phyloP scores from a whole-genome alignment of 306 rosid genomes.

The Quercus gilva region DNA sequence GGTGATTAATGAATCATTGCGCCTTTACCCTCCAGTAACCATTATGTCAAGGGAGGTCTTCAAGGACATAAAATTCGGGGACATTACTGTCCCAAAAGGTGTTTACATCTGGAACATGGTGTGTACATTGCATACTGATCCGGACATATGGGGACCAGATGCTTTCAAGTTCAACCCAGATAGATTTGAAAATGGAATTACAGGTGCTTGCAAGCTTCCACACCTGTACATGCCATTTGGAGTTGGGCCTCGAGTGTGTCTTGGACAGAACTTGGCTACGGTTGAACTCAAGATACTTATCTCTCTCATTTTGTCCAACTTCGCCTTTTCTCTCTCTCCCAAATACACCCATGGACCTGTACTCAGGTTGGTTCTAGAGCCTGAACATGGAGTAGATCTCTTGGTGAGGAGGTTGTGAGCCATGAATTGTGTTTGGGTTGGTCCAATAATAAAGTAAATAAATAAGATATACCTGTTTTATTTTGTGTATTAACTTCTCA shows the following conservation, averaged over 20 bases:
- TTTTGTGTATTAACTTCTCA: background rate
- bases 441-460: background rate
- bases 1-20: constrained; percentile 33
- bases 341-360: constrained; percentile 31
- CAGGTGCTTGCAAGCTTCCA: constrained; percentile 32
- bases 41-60: constrained; percentile 19
- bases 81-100: constrained; percentile 23
- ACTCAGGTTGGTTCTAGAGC: constrained; percentile 25
- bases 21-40: constrained; percentile 27
- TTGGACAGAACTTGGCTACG: constrained; percentile 35
- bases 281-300: constrained; percentile 33
- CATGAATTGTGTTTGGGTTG: background rate
- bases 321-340: constrained; percentile 37
- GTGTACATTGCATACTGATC: constrained; percentile 19
- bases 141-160: constrained; percentile 28
- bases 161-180: constrained; percentile 29
- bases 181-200: constrained; percentile 32
- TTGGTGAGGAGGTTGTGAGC: constrained; percentile 30
- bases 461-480: background rate
- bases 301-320: constrained; percentile 39
- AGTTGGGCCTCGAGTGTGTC: constrained; percentile 36
- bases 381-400: constrained; percentile 39
- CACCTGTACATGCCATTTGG: constrained; percentile 38
- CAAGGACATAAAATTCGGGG: constrained; percentile 25
- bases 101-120: constrained; percentile 11